A percentile compares a stretch with the other conserved stretches of the same genome.
Conservation (phyloP, 352 stramenopile species). For the Globisporangium perplexum region DNA sequence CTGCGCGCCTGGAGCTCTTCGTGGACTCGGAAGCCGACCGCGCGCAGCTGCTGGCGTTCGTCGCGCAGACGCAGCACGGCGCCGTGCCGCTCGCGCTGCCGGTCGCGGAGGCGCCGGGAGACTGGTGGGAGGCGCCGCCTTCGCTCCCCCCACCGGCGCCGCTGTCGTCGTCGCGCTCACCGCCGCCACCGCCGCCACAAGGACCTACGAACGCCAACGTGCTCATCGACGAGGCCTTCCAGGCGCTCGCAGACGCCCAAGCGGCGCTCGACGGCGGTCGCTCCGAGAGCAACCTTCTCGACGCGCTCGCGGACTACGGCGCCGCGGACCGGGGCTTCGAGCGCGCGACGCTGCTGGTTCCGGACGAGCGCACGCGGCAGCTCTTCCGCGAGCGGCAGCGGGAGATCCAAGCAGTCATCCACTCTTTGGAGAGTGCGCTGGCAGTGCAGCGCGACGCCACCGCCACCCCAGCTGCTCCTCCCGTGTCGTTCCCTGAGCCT, state of each 20-base stretch:
- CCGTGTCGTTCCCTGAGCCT: background rate
- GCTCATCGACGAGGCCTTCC: conserved; percentile 37
- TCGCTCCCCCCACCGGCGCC: background rate
- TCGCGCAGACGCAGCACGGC: background rate
- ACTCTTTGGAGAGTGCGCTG: conserved; percentile 8
- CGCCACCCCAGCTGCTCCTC: background rate
- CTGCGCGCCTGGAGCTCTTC: conserved; percentile 32
- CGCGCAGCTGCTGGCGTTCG: conserved; percentile 19
- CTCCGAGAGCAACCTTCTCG: background rate
- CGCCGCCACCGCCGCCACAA: background rate
- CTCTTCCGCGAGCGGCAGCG: conserved; percentile 22
- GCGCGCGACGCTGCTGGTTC: conserved; percentile 23
- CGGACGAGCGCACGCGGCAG: conserved; percentile 30
- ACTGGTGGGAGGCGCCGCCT: background rate
- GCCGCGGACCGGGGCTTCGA: conserved; percentile 28
- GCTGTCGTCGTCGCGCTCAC: background rate
- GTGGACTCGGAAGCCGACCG: conserved; percentile 22
- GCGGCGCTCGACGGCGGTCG: conserved; percentile 1
- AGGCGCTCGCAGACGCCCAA: conserved; percentile 28
- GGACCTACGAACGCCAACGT: conserved; percentile 6
- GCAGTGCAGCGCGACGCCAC: background rate
- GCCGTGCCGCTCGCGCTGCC: conserved; percentile 6
- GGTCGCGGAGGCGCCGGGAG: background rate
- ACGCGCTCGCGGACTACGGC: conserved; percentile 26
- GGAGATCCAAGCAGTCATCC: conserved; percentile 32